Evolutionary conservation across 805 yeast species (phyloP).

Genomic region (Metschnikowia proteae): DNA sequence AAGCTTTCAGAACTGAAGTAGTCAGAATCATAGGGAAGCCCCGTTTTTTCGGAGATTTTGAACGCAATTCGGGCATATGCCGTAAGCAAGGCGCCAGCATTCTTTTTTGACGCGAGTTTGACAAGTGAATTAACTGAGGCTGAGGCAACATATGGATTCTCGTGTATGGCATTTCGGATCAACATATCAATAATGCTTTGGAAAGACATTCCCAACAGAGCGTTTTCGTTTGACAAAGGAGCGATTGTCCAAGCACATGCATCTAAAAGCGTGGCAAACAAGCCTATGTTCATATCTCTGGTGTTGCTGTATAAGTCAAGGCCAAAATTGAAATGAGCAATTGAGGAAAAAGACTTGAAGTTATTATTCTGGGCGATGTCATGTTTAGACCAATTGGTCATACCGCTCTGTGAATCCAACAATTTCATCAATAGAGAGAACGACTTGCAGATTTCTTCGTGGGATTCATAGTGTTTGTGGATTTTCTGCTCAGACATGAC

Average conservation of each 20-base stretch:
- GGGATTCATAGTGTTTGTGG: slow-evolving; percentile 48
- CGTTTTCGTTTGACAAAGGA: slow-evolving; percentile 29
- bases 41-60: slow-evolving; percentile 70
- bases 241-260: slow-evolving; percentile 63
- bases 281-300: slow-evolving; percentile 45
- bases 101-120: slow-evolving; percentile 60
- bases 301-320: slow-evolving; percentile 34
- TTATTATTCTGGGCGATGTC: slow-evolving; percentile 13
- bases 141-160: slow-evolving; percentile 54
- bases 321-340: slow-evolving; percentile 38
- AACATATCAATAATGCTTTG: slow-evolving; percentile 69
- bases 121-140: slow-evolving; percentile 65
- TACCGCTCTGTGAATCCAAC: slow-evolving; percentile 54
- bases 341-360: slow-evolving; percentile 35
- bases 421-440: slow-evolving; percentile 53
- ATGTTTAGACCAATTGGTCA: slow-evolving; percentile 30
- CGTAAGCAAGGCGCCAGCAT: slow-evolving; percentile 67
- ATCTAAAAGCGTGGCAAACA: slow-evolving; percentile 68
- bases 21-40: slow-evolving; percentile 49
- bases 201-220: slow-evolving; percentile 48
- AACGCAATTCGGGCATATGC: slow-evolving; percentile 78
- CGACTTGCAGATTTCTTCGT: slow-evolving; percentile 66
- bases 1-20: slow-evolving; percentile 61
- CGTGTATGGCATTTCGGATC: slow-evolving; percentile 72
- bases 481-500: slow-evolving; percentile 41